Evolutionary conservation across 1,284 basidiomycete species (phyloP).

Genomic region (Vanrija pseudolonga): DNA sequence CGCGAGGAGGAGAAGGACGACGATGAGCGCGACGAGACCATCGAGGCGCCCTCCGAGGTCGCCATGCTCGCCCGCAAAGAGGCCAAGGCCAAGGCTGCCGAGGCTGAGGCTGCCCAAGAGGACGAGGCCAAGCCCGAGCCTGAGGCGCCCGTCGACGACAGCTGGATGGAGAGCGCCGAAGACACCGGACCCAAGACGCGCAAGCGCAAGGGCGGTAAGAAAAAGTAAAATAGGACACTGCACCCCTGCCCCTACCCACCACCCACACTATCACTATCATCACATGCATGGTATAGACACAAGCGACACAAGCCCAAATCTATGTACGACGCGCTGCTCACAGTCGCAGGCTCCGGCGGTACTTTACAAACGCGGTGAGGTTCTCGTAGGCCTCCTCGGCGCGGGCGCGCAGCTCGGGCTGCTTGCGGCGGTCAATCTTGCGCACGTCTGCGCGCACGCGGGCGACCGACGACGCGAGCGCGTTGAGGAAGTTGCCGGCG

Average conservation of each 20-base stretch:
- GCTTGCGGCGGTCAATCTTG: conserved; percentile 54
- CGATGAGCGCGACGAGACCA: conserved; percentile 24
- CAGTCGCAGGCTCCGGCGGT: conserved; percentile 56
- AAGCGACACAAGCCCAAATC: neutral
- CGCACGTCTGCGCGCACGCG: conserved; percentile 60
- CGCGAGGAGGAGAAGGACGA: conserved; percentile 29
- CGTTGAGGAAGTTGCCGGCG: conserved; percentile 56
- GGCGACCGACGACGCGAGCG: conserved; percentile 57
- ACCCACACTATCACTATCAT: neutral
- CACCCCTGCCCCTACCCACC: neutral
- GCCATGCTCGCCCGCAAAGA: conserved; percentile 28
- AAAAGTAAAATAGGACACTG: conserved; percentile 7
- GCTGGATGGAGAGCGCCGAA: conserved; percentile 37
- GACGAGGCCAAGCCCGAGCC: conserved; percentile 7
- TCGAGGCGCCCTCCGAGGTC: conserved; percentile 39
- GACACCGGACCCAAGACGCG: conserved; percentile 1
- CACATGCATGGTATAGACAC: conserved; percentile 12
- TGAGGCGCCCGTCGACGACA: conserved; percentile 26
- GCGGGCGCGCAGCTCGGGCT: conserved; percentile 46
- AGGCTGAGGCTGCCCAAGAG: neutral
- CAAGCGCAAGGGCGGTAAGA: conserved; percentile 13
- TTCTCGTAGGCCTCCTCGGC: conserved; percentile 65
- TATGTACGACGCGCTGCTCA: neutral
- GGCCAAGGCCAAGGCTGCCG: conserved; percentile 11
- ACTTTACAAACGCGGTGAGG: conserved; percentile 81